Evolutionary conservation across 768 basidiomycete species (phyloP).

Genomic region (Lactarius evosmus): DNA sequence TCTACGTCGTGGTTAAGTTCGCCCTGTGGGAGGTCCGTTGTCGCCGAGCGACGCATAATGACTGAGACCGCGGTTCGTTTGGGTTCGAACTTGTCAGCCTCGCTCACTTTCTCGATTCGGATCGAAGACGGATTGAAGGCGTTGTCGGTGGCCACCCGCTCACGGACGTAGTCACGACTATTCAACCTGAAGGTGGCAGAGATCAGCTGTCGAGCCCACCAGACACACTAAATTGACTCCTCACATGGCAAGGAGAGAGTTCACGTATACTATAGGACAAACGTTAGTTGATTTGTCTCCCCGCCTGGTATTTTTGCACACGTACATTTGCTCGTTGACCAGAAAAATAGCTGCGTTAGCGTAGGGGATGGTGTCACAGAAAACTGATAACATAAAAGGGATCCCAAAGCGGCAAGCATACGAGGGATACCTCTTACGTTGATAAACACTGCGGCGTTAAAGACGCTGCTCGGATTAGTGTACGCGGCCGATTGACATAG

Average conservation of each 20-base stretch:
- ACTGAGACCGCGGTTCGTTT: neutral
- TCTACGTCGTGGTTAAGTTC: neutral
- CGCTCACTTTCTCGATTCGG: neutral
- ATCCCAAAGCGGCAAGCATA: neutral
- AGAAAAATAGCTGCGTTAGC: conserved; percentile 26
- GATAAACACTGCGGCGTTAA: conserved; percentile 27
- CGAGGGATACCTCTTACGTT: conserved; percentile 7
- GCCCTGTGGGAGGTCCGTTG: neutral
- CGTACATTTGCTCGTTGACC: conserved; percentile 51
- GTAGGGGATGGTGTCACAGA: neutral
- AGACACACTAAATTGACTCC: neutral
- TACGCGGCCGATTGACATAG: neutral
- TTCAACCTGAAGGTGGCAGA: conserved; percentile 13
- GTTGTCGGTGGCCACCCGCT: neutral
- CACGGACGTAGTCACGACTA: conserved; percentile 5
- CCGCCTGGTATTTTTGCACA: neutral
- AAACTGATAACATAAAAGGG: too few relatives aligned
- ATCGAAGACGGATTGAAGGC: neutral
- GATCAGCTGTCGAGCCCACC: neutral
- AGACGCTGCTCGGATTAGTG: conserved; percentile 19
- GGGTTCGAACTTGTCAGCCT: neutral
- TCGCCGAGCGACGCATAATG: neutral
- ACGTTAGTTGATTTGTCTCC: neutral
- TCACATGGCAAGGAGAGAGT: conserved; percentile 50
- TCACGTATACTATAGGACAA: conserved; percentile 45